phyloP scores from a whole-genome alignment of 2,329 filamentous ascomycete genomes.

The Cordyceps sp. region DNA sequence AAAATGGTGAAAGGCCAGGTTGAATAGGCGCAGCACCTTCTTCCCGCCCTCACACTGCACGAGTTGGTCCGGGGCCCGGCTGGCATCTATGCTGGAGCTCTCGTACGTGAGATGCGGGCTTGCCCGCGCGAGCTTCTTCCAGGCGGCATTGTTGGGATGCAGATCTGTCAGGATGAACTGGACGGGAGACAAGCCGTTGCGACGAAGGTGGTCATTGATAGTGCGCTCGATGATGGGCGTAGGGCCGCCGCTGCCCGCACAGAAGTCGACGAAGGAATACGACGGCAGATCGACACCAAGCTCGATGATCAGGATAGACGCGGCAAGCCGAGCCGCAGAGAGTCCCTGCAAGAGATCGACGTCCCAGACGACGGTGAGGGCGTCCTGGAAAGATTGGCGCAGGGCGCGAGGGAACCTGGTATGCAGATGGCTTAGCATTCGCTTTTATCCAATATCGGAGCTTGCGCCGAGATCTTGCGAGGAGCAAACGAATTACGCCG shows the following conservation, averaged over 20 bases:
- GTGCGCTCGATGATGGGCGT: conserved; percentile 45
- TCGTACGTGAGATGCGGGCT: conserved; percentile 44
- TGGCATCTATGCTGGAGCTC: conserved; percentile 45
- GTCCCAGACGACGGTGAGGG: neutral
- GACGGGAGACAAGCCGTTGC: conserved; percentile 15
- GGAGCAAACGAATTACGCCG: too few relatives aligned
- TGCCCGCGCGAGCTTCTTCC: conserved; percentile 33
- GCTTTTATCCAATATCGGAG: too few relatives aligned
- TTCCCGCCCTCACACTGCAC: conserved; percentile 17
- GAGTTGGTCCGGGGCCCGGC: conserved; percentile 35
- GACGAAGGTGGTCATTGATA: conserved; percentile 30
- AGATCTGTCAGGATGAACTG: conserved; percentile 51
- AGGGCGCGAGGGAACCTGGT: conserved; percentile 2
- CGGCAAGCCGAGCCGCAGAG: conserved; percentile 40
- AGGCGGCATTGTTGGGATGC: conserved; percentile 44
- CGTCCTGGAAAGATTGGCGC: neutral
- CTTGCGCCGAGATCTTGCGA: too few relatives aligned
- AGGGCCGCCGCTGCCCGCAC: conserved; percentile 56
- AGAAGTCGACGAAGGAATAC: conserved; percentile 59
- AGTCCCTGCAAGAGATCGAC: neutral
- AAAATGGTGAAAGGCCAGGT: conserved; percentile 65
- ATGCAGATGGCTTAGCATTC: conserved; percentile 6
- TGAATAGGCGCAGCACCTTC: conserved; percentile 53
- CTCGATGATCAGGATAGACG: conserved; percentile 33
- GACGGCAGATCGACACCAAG: conserved; percentile 28